Base-by-base conservation (phyloP, 2,329 filamentous ascomycete species). In the Mariannaea sp. region DNA sequence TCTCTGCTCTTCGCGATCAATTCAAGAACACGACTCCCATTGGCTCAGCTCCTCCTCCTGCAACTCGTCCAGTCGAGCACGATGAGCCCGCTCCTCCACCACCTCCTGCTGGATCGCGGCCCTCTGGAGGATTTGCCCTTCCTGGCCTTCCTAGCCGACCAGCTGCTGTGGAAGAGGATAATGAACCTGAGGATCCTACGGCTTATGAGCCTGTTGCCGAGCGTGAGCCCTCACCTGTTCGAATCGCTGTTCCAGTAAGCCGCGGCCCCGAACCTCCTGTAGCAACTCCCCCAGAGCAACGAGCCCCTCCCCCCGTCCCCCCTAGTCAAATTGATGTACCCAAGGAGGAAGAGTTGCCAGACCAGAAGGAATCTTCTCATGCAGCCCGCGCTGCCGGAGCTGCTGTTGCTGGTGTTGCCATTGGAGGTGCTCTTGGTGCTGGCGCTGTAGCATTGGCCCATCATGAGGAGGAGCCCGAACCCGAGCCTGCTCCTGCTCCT, bases 221-320 rank as follows among this genome's bases (percentile, higher is more conserved):
- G 57, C 80, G 81, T 50, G 80, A 86, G 41, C 75, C 78, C 40
- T 97, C 90, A 1, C 93, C 93, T 6, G 87, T 95, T 57, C 89
- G 88, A 43, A 82, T 97, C 61, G 92, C 92, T 12, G 87, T 93
- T 72, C 94, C 94, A 3, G 88, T 97, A 49, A 80, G 84, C 44
- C 88, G 89, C 52, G 82, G 80, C 45, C 75, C 79, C 3, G 78
- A 78, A 50, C 75, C 78, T 5, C 77, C 82, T 24, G 59, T 80
- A 14, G 78, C 87, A 63, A 79, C 82, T 16, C 63, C 71, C 45
- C 66, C 73, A 40, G 69, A 81, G 76, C 56, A 82, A 79, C 60
- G 75, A 35, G 76, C 77, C 30, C 79, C 82, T 20, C 80, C 80
- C 14, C 76, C 83, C 2, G 77, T 93, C 62, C 89, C 89, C 2